Conservation (phyloP, 2,329 filamentous ascomycete species). For the Aaosphaeria pasadenensis region DNA sequence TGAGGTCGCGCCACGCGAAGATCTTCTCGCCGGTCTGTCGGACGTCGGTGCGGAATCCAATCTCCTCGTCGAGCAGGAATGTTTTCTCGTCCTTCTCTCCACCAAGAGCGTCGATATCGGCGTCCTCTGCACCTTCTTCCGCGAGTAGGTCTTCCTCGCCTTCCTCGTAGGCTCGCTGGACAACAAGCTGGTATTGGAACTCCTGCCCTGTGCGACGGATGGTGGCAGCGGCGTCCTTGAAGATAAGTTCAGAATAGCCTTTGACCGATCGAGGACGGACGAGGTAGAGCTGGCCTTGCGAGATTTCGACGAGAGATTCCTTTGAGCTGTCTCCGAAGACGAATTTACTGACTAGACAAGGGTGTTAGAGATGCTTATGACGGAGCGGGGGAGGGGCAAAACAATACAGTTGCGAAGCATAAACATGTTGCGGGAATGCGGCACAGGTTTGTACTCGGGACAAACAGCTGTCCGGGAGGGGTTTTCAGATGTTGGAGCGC, state of each 20-base stretch:
- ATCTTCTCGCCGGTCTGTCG: constrained; percentile 79
- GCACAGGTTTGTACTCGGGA: background rate
- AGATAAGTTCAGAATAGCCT: constrained; percentile 97
- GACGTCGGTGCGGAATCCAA: constrained; percentile 83
- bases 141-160: constrained; percentile 89
- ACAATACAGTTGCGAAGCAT: constrained; percentile 39
- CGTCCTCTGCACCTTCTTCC: constrained; percentile 85
- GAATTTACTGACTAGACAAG: constrained; percentile 73
- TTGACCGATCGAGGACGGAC: constrained; percentile 94
- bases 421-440: constrained; percentile 30
- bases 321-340: constrained; percentile 87
- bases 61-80: constrained; percentile 87
- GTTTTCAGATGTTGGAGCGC: constrained; percentile 12
- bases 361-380: constrained; percentile 16
- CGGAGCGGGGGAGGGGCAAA: constrained; percentile 30
- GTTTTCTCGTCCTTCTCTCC: constrained; percentile 94
- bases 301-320: constrained; percentile 89
- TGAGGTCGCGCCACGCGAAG: constrained; percentile 91
- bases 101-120: constrained; percentile 68
- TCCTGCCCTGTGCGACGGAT: constrained; percentile 93
- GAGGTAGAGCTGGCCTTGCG: constrained; percentile 94
- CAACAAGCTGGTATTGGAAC: constrained; percentile 94
- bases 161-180: constrained; percentile 96
- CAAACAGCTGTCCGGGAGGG: constrained; percentile 1
- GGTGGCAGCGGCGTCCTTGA: constrained; percentile 90